phyloP scores from a whole-genome alignment of 306 rosid species.

The Castanea sativa region DNA sequence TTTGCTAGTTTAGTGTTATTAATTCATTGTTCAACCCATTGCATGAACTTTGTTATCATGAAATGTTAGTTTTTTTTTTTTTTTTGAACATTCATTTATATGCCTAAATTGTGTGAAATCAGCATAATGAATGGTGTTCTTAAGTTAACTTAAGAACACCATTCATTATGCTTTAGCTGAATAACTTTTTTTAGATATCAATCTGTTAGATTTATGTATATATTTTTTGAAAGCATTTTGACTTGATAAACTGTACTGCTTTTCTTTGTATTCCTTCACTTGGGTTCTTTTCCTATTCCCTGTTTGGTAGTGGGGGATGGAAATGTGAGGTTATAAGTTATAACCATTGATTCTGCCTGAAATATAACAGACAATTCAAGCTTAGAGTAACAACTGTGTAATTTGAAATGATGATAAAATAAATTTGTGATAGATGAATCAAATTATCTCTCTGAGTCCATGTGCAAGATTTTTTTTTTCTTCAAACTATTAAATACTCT shows the following conservation, averaged over 20 bases:
- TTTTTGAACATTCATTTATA: background rate
- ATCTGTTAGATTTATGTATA: background rate
- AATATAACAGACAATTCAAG: background rate
- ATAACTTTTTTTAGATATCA: background rate
- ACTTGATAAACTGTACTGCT: background rate
- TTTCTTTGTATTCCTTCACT: background rate
- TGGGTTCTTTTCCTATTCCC: background rate
- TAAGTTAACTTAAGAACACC: no score
- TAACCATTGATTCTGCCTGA: background rate
- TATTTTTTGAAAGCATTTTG: background rate
- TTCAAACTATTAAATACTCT: background rate
- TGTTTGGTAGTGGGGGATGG: background rate
- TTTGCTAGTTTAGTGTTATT: background rate
- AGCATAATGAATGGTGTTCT: background rate
- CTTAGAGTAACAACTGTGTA: background rate
- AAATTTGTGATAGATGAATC: background rate
- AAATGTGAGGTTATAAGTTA: background rate
- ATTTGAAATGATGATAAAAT: background rate
- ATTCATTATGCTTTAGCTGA: background rate
- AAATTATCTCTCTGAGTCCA: background rate
- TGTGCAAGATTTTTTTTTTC: background rate
- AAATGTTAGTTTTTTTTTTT: background rate
- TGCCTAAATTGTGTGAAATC: background rate
- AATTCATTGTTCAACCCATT: constrained; percentile 1
- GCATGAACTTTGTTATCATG: background rate